Evolutionary conservation across 148 eudicot genomes (phyloP).

Genomic region (Camellia lanceoleosa): DNA sequence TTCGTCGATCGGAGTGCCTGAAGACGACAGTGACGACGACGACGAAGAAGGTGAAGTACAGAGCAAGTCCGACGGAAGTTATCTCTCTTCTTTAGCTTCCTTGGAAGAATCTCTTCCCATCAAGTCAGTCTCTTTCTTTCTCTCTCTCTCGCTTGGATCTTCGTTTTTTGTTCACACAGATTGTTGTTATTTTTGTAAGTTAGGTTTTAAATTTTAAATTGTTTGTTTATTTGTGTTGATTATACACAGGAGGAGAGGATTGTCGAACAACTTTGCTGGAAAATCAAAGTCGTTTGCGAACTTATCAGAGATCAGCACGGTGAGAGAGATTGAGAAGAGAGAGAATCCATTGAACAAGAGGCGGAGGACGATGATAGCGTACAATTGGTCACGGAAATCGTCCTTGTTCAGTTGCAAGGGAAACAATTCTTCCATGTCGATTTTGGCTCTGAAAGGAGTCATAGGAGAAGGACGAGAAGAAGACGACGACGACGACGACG

Average conservation of each 20-base stretch:
- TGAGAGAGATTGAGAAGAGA: not conserved
- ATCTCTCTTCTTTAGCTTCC: not conserved
- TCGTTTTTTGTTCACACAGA: not conserved
- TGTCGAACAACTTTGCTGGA: not conserved
- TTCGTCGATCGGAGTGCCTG: not conserved
- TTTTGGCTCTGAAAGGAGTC: not conserved
- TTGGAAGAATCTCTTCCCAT: constrained; percentile 4
- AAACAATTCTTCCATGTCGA: not conserved
- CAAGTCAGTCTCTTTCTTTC: not conserved
- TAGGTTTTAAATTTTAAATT: too few species aligned
- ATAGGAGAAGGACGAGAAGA: not conserved
- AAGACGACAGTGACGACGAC: not conserved
- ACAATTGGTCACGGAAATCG: not conserved
- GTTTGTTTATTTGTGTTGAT: not conserved
- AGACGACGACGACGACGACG: not conserved
- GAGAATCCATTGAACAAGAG: constrained; percentile 9
- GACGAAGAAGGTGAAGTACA: not conserved
- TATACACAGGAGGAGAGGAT: not conserved
- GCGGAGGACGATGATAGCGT: constrained; percentile 4
- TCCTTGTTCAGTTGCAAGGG: not conserved
- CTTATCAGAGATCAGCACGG: not conserved
- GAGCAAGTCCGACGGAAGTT: not conserved
- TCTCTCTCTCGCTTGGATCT: not conserved
- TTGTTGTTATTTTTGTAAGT: not conserved
- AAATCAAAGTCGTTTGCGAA: constrained; percentile 2